phyloP scores from a whole-genome alignment of 495 filamentous ascomycete genomes.

The Penicillium ucsense region DNA sequence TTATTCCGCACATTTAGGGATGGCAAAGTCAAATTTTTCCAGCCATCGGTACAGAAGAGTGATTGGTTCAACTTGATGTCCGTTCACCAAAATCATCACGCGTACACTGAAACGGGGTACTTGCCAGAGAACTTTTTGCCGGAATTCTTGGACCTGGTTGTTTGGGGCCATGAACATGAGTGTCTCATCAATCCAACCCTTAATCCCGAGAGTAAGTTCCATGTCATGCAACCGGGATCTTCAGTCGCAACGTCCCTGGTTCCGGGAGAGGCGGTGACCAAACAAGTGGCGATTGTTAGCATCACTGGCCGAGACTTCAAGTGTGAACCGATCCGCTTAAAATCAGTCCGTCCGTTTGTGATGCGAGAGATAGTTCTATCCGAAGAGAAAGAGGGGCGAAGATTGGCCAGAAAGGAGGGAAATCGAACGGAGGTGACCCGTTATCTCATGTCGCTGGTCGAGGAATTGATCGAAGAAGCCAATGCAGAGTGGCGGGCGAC shows the following conservation, averaged over 20 bases:
- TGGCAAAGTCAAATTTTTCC: slow-evolving; percentile 87
- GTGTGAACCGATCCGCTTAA: slow-evolving; percentile 72
- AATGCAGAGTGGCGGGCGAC: slow-evolving; percentile 66
- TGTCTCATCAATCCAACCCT: slow-evolving; percentile 74
- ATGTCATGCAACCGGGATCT: slow-evolving; percentile 95
- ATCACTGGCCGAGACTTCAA: slow-evolving; percentile 75
- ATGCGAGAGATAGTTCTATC: slow-evolving; percentile 73
- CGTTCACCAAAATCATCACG: slow-evolving; percentile 93
- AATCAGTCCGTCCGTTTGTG: slow-evolving; percentile 83
- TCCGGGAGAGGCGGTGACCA: slow-evolving; percentile 82
- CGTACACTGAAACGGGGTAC: slow-evolving; percentile 81
- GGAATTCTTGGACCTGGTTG: slow-evolving; percentile 78
- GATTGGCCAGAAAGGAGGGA: slow-evolving; percentile 66
- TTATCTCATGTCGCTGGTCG: slow-evolving; percentile 65
- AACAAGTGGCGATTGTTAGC: slow-evolving; percentile 79
- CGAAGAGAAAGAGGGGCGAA: slow-evolving; percentile 66
- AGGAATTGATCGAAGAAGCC: slow-evolving; percentile 79
- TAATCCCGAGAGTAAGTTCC: slow-evolving; percentile 81
- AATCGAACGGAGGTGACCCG: slow-evolving; percentile 72
- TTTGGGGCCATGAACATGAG: slow-evolving; percentile 99
- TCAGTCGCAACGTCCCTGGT: slow-evolving; percentile 90
- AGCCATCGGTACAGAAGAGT: slow-evolving; percentile 66
- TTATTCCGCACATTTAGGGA: slow-evolving; percentile 89
- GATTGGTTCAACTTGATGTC: slow-evolving; percentile 98
- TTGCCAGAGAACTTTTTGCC: slow-evolving; percentile 92